Evolutionary conservation across 129 eudicot genomes (phyloP).

Genomic region (Centella asiatica): DNA sequence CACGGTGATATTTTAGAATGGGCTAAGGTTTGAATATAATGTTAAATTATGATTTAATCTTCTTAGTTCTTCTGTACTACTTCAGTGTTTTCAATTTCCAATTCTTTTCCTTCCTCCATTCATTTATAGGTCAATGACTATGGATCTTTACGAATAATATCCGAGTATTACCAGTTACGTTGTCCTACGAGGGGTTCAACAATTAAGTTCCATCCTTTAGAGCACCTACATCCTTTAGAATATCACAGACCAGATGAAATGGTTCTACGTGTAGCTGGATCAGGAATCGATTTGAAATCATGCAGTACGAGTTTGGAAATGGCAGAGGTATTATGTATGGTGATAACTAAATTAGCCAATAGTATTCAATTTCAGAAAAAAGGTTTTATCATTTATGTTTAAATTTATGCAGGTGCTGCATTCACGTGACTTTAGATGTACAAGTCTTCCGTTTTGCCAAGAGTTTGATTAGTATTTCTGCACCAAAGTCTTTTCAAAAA

Average conservation of each 20-base stretch:
- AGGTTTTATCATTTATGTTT: neutral
- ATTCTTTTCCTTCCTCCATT: neutral
- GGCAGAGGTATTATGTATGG: conserved; percentile 52
- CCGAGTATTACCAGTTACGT: conserved; percentile 64
- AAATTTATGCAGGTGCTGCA: no score
- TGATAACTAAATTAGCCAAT: neutral
- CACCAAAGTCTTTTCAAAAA: no score
- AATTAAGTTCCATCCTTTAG: conserved; percentile 76
- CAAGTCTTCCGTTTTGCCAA: neutral
- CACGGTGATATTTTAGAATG: conserved; percentile 86
- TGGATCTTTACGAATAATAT: conserved; percentile 84
- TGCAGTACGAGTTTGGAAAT: conserved; percentile 78
- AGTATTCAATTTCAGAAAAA: neutral
- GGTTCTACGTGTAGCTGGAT: conserved; percentile 61
- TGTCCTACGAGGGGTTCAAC: conserved; percentile 80
- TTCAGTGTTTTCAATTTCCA: neutral
- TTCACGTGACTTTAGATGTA: conserved; percentile 2
- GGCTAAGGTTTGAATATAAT: conserved; percentile 68
- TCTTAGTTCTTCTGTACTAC: neutral
- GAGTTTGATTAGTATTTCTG: no score
- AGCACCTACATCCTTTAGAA: conserved; percentile 80
- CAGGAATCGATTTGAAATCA: conserved; percentile 70
- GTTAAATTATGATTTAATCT: neutral
- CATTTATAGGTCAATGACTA: conserved; percentile 59
- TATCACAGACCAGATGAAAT: conserved; percentile 77